Evolutionary conservation across 768 basidiomycete genomes (phyloP), one percentile per base, ranked within the genome.

Genomic region (Pisolithus microcarpus): DNA sequence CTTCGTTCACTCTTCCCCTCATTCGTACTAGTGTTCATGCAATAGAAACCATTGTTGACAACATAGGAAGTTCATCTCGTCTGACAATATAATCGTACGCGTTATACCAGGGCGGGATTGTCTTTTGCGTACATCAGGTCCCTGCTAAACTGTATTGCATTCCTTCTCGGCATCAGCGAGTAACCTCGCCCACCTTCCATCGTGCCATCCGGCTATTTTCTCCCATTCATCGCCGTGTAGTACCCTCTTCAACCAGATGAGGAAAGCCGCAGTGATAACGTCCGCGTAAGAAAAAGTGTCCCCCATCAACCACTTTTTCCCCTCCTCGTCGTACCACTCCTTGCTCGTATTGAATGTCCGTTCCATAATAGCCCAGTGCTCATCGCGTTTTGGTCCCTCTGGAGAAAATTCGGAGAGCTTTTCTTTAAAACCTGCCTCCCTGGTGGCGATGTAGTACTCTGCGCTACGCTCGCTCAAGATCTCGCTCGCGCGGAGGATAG

Each of bases 391-490:
- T 10, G 70, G 67, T 5, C 70, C 70, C 40, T 60, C 63, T 0
- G 72, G 70, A 5, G 62, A 61, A 30, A 75, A 53, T 31, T 75
- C 67, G 23, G 76, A 73, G 46, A 52, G 11, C 60, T 58, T 40
- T 53, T 62, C 7, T 72, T 72, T 43, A 70, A 63, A 2, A 6
- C n/a, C 2, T 15, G 4, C 50, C 50, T 70, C 65, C 36, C 73
- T 60, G 4, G 69, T 72, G n/a, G 49, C 43, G 18, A 69, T 56
- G 56, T 75, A 80, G 58, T 71, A 71, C 28, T 59, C 65, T 34
- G 54, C 52, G 50, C 75, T 75, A 30, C 51, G 55, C 5, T 66
- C 61, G 30, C 63, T 68, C 51, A 79, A 52, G 37, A 65, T 53
- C 15, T 59, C 46, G 15, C 58, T 56, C 1, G 55, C 21, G 15